Percentiles rank a stretch among this genome's conserved stretches.
Evolutionary conservation across 257 asterid species (phyloP).

Genomic region (Gardenia jasminoides): DNA sequence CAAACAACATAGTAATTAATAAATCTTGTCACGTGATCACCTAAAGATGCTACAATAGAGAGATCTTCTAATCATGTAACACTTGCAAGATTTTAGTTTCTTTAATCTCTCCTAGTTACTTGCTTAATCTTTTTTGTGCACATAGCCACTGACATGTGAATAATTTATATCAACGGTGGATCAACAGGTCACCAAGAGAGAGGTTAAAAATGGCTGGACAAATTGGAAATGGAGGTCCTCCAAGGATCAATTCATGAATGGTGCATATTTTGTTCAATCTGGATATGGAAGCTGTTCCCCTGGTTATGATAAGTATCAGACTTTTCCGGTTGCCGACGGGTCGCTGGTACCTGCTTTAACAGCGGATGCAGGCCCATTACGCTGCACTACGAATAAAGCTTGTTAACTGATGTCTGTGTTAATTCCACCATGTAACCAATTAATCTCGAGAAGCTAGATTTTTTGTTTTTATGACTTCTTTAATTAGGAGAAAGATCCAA

Average conservation of each 20-base stretch:
- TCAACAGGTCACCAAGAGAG: conserved; percentile 69
- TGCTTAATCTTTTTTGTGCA: too few relatives aligned
- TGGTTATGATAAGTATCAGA: conserved; percentile 43
- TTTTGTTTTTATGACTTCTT: not conserved
- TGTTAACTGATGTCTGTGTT: conserved; percentile 29
- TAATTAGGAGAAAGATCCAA: not conserved
- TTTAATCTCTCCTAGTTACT: too few relatives aligned
- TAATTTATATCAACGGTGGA: not conserved
- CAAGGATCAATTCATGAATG: conserved; percentile 62
- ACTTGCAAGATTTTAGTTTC: too few relatives aligned
- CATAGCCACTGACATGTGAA: not conserved
- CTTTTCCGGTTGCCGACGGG: conserved; percentile 70
- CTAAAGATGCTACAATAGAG: not conserved
- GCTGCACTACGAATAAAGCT: conserved; percentile 35
- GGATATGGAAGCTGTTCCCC: conserved; percentile 65
- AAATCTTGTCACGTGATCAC: not conserved
- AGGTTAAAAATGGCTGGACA: conserved; percentile 48
- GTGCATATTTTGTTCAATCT: conserved; percentile 72
- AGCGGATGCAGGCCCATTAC: conserved; percentile 57
- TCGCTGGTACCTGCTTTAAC: conserved; percentile 62
- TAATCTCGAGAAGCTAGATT: not conserved
- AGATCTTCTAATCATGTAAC: not conserved
- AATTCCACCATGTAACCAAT: not conserved
- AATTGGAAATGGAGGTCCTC: conserved; percentile 87
- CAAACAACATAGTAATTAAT: not conserved